A percentile compares a stretch with the other conserved stretches of the same genome.
These are phyloP conservation scores for Botrytis byssoidea DNA, from an alignment of 2,329 filamentous ascomycete species.

Conservation along the genomic window DNA sequence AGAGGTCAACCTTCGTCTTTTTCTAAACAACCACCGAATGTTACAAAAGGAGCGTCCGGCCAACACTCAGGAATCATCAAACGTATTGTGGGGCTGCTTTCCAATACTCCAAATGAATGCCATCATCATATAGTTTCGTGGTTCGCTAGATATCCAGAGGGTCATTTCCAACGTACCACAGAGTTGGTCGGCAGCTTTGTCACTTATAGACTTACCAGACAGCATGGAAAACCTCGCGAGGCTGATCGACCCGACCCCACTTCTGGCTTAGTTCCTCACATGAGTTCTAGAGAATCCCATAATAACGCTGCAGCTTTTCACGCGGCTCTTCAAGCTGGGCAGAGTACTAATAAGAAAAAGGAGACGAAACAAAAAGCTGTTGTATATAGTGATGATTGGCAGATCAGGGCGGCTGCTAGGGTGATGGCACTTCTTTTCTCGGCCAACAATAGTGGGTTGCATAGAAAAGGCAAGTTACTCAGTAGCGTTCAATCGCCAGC, in stretches of 20 bases:
- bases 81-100: conserved; percentile 74
- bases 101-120: conserved; percentile 71
- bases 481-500: conserved; percentile 37
- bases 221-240: conserved; percentile 64
- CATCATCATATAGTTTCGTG: conserved; percentile 76
- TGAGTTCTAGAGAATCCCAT: conserved; percentile 57
- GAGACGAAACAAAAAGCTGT: conserved; percentile 56
- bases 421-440: conserved; percentile 79
- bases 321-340: conserved; percentile 73
- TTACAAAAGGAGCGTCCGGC: conserved; percentile 44
- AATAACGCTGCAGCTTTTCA: conserved; percentile 47
- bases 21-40: conserved; percentile 21
- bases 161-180: conserved; percentile 69
- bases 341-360: conserved; percentile 61
- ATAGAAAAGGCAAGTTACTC: conserved; percentile 42
- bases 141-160: conserved; percentile 69
- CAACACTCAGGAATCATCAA: conserved; percentile 84
- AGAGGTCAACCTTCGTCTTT: conserved; percentile 20
- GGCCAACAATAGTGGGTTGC: conserved; percentile 64
- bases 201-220: conserved; percentile 72
- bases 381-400: conserved; percentile 82
- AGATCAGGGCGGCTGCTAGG: conserved; percentile 75
- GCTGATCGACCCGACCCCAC: conserved; percentile 56
- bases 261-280: conserved; percentile 69
- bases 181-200: conserved; percentile 77